Conservation (phyloP, 2,329 filamentous ascomycete species). For the Hirsutella minnesotensis region DNA sequence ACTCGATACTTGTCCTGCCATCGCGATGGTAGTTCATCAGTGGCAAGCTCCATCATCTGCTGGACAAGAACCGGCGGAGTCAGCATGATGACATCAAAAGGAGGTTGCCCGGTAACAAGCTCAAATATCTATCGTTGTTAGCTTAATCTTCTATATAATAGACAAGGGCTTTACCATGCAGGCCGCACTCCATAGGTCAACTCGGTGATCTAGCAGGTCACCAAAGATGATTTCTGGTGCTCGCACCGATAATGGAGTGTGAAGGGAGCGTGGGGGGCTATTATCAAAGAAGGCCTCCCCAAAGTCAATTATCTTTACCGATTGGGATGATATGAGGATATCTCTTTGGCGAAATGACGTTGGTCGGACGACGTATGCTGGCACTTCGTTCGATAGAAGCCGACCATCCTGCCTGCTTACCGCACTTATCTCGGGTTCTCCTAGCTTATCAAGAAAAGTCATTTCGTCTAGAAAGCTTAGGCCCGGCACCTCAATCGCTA, state of each 20-base stretch:
- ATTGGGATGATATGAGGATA: background rate
- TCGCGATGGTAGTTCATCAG: conserved; percentile 6
- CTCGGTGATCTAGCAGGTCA: conserved; percentile 7
- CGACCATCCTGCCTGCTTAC: conserved; percentile 5
- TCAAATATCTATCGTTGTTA: conserved; percentile 8
- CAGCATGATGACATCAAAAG: conserved; percentile 9
- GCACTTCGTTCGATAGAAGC: conserved; percentile 1
- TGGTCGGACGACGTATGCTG: conserved; percentile 6
- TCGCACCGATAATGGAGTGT: conserved; percentile 8
- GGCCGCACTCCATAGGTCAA: conserved; percentile 11
- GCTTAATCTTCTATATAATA: background rate
- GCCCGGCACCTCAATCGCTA: conserved; percentile 4
- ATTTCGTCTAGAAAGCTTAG: conserved; percentile 2
- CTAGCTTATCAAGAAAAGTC: conserved; percentile 4
- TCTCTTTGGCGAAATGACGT: background rate
- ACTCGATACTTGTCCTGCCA: conserved; percentile 8
- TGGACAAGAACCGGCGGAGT: conserved; percentile 3
- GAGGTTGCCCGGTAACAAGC: conserved; percentile 12
- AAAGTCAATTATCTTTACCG: conserved; percentile 12
- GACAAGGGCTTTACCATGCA: conserved; percentile 8
- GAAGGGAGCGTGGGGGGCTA: background rate
- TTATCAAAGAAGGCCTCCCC: conserved; percentile 9
- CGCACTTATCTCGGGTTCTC: conserved; percentile 3
- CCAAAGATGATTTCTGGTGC: conserved; percentile 12
- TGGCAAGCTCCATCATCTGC: conserved; percentile 8